Evolutionary conservation across 2,329 filamentous ascomycete species (phyloP).

Genomic region (Chalaropsis ovoidea): DNA sequence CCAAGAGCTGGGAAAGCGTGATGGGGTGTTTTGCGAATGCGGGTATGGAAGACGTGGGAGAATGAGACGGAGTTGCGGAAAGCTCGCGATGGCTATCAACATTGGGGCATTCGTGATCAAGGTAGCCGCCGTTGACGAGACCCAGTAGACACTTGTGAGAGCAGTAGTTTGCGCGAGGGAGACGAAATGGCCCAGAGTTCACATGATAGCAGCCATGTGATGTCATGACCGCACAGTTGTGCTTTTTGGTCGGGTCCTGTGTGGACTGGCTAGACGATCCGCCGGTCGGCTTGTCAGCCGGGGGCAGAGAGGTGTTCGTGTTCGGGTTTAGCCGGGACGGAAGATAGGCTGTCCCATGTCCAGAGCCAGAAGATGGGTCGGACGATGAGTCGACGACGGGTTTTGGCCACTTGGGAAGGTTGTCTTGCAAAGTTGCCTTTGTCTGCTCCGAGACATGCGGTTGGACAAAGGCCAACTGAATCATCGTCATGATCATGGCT

Average conservation of each 20-base stretch:
- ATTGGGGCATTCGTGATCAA: not conserved
- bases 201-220: no score
- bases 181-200: not conserved
- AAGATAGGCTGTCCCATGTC: not conserved
- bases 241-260: not conserved
- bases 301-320: not conserved
- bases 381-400: not conserved
- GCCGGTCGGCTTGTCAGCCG: not conserved
- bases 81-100: not conserved
- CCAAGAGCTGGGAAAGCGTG: not conserved
- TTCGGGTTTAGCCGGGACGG: not conserved
- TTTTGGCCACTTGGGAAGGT: not conserved
- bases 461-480: not conserved
- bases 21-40: conserved; percentile 4
- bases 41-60: no score
- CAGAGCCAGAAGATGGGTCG: not conserved
- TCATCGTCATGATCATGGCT: not conserved
- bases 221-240: no score
- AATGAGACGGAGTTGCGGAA: not conserved
- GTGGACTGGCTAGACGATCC: not conserved
- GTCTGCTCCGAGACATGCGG: not conserved
- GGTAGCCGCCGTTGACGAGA: not conserved
- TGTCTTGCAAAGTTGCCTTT: not conserved
- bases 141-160: not conserved
- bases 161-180: not conserved